Conservation (phyloP, 2,329 filamentous ascomycete species). For the Penicillium sp. region DNA sequence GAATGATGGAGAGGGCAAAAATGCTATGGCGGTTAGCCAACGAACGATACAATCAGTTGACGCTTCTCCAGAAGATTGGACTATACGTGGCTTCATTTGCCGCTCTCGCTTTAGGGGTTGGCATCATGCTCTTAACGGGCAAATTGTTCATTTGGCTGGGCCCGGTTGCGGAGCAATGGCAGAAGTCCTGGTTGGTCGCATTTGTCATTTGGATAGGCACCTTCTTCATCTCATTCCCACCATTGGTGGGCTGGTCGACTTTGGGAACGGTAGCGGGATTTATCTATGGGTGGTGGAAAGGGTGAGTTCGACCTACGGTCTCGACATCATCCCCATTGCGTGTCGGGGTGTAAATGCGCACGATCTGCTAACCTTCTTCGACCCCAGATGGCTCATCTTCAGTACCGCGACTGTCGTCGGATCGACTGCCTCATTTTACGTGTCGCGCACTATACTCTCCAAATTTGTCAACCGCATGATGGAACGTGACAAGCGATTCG, state of each 20-base stretch:
- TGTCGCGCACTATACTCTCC: conserved; percentile 71
- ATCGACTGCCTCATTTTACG: conserved; percentile 71
- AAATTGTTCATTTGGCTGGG: conserved; percentile 69
- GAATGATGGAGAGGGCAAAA: conserved; percentile 33
- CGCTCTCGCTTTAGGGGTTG: conserved; percentile 52
- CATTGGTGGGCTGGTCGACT: conserved; percentile 79
- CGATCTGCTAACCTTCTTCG: conserved; percentile 8
- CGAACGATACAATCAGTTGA: conserved; percentile 37
- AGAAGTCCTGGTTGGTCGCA: conserved; percentile 64
- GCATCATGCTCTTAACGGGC: conserved; percentile 73
- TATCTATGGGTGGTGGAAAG: conserved; percentile 64
- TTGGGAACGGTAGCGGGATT: conserved; percentile 65
- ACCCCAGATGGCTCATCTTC: conserved; percentile 72
- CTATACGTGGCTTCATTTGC: conserved; percentile 49
- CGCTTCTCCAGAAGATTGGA: conserved; percentile 55
- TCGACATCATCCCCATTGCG: not conserved
- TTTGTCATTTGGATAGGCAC: conserved; percentile 69
- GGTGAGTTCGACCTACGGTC: conserved; percentile 45
- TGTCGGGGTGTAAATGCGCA: not conserved
- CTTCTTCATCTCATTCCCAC: conserved; percentile 75
- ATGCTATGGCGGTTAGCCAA: conserved; percentile 28
- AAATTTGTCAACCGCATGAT: conserved; percentile 74
- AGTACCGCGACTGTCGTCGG: conserved; percentile 72
- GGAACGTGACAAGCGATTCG: conserved; percentile 76
- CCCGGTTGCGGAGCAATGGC: conserved; percentile 71